Conservation (phyloP, 2,329 filamentous ascomycete species). For the Bipolaris cookei region DNA sequence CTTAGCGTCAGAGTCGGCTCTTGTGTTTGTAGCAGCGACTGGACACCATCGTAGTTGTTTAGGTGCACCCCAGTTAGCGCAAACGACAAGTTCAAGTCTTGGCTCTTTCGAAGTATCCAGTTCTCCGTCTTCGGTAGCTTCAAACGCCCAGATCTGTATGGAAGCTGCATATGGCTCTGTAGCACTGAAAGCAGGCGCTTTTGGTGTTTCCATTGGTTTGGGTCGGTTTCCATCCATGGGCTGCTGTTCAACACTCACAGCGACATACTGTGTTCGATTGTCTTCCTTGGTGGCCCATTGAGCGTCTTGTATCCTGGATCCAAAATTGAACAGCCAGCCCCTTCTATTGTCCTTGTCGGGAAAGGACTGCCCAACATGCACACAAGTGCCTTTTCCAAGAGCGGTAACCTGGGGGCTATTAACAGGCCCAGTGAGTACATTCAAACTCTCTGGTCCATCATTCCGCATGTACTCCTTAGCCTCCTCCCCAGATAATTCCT, state of each 20-base stretch:
- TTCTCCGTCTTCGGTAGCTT: slow-evolving; percentile 46
- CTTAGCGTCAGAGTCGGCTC: slow-evolving; percentile 39
- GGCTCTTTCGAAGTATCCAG: slow-evolving; percentile 56
- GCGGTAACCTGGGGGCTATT: slow-evolving; percentile 53
- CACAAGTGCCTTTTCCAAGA: slow-evolving; percentile 50
- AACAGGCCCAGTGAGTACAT: slow-evolving; percentile 59
- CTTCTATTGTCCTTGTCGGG: slow-evolving; percentile 37
- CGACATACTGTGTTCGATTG: slow-evolving; percentile 62
- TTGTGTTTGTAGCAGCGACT: slow-evolving; percentile 39
- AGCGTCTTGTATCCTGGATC: slow-evolving; percentile 58
- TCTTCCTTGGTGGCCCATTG: slow-evolving; percentile 54
- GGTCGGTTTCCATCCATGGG: slow-evolving; percentile 21
- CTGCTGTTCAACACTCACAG: slow-evolving; percentile 52
- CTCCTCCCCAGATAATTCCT: slow-evolving; percentile 45
- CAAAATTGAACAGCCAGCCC: slow-evolving; percentile 64
- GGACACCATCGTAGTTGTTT: slow-evolving; percentile 65
- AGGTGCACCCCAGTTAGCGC: slow-evolving; percentile 63
- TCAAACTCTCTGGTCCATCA: slow-evolving; percentile 38
- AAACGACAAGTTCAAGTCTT: slow-evolving; percentile 58
- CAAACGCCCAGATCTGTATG: slow-evolving; percentile 66
- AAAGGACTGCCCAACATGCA: slow-evolving; percentile 54
- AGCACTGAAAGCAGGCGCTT: slow-evolving; percentile 59
- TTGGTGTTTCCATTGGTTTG: slow-evolving; percentile 39
- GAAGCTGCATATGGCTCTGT: slow-evolving; percentile 56
- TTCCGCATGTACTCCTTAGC: slow-evolving; percentile 54